Base-by-base conservation (phyloP, 2,329 filamentous ascomycete genomes). In the Gaeumannomyces tritici region DNA sequence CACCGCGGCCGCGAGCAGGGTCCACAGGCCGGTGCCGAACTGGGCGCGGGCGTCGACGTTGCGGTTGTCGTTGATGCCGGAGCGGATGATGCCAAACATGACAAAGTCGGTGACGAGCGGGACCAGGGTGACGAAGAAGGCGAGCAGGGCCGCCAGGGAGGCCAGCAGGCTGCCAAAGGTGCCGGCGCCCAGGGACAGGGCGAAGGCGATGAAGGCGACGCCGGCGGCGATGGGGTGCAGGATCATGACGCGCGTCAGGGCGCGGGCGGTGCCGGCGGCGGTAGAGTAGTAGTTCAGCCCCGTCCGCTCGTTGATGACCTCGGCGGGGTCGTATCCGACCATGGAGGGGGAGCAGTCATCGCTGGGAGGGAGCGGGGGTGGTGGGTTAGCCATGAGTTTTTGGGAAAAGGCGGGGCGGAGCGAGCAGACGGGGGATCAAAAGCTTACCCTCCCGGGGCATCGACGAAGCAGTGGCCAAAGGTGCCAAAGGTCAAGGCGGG, bases 141-240 rank as follows among this genome's bases (percentile, higher is more conserved):
- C 76, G 33, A 83, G 64, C 59, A 77, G 71, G 11, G 81, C 78
- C 27, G 83, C 73, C 35, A 83, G 61, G 1, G 80, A 74, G 2
- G 81, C 82, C 35, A 82, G 65, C 27, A 87, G 71, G 0, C 81
- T 80, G 65, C 83, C 83, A 59, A 79, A 66, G 59, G 82, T 64
- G 63, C 82, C 81, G 3, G 82, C 74, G 64, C 79, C 80, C 47
- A 83, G 69, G 57, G 79, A 80, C 59, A 85, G 73, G 58, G 85
- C 69, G 73, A 86, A 86, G 64, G 83, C 81, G 65, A 86, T 74
- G 74, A 87, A 86, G 67, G 79, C 75, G 3, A 87, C 71, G 62
- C 75, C 83, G 64, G 79, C 77, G n/a, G 79, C 82, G 68, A 88
- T 74, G 31, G 85, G 83, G 74, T 88, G 85, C 63, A 88, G 77